These are phyloP conservation scores for Diutina ranongensis DNA, from an alignment of 1,139 yeast genomes.

Conservation along the genomic window DNA sequence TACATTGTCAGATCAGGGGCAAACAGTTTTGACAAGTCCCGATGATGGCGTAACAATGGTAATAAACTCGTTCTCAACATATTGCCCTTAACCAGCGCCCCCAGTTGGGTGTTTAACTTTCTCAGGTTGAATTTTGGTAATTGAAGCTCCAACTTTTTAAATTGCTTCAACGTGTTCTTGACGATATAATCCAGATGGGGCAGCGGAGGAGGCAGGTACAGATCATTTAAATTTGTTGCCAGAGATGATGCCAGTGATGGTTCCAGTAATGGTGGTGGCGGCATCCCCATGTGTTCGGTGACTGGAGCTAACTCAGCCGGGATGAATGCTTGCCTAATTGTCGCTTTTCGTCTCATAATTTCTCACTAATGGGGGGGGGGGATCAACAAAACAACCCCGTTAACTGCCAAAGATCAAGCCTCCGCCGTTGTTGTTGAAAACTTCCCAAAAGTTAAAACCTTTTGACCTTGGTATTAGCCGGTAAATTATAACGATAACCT, in stretches of 20 bases:
- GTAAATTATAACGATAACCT: neutral
- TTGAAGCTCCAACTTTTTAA: conserved; percentile 33
- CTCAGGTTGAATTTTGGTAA: conserved; percentile 34
- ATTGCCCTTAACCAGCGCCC: conserved; percentile 49
- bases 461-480: neutral
- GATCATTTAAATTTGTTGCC: neutral
- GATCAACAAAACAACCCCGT: too few species aligned
- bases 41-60: conserved; percentile 43
- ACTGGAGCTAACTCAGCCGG: conserved; percentile 5
- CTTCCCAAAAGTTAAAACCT: neutral
- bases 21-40: conserved; percentile 17
- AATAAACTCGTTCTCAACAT: conserved; percentile 54
- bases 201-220: neutral
- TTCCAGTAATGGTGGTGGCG: neutral
- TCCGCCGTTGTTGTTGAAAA: too few species aligned
- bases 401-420: too few species aligned
- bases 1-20: conserved; percentile 17
- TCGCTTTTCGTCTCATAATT: conserved; percentile 2
- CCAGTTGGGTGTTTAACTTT: conserved; percentile 20
- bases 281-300: neutral
- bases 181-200: conserved; percentile 10
- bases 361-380: neutral
- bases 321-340: neutral
- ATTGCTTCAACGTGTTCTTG: conserved; percentile 18
- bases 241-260: neutral